Conservation (phyloP, 148 eudicot genomes). For the Rhododendron molle region DNA sequence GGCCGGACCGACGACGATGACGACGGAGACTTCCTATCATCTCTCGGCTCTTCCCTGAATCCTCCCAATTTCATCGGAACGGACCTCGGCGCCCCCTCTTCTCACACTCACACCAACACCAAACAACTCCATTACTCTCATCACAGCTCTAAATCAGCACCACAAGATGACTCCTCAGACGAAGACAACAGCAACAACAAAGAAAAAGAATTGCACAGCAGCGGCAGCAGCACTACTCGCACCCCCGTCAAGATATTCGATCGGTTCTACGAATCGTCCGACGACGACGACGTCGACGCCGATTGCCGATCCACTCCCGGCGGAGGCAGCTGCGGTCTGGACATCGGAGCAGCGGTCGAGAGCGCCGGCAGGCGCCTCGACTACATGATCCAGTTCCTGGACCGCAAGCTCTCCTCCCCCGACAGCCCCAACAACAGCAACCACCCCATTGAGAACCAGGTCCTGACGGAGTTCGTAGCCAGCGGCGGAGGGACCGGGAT, state of each 20-base stretch:
- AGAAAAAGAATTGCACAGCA: not conserved
- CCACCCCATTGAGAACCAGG: not conserved
- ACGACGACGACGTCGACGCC: conserved; percentile 35
- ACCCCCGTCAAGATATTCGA: conserved; percentile 56
- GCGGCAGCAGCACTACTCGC: not conserved
- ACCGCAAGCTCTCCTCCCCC: conserved; percentile 49
- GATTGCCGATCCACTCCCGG: conserved; percentile 26
- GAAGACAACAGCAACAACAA: not conserved
- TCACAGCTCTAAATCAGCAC: conserved; percentile 7
- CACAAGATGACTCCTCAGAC: conserved; percentile 5
- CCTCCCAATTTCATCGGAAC: too few species aligned
- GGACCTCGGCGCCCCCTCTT: not conserved
- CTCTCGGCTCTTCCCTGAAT: not conserved
- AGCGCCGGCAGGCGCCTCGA: conserved; percentile 65
- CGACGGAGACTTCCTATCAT: conserved; percentile 14
- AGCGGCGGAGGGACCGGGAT: conserved; percentile 49
- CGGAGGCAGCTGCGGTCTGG: conserved; percentile 7
- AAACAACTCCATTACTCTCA: not conserved
- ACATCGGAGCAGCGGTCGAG: conserved; percentile 26
- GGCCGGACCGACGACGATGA: conserved; percentile 21
- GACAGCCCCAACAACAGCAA: not conserved
- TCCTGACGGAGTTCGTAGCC: conserved; percentile 63
- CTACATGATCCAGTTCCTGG: conserved; percentile 75
- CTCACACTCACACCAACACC: too few species aligned
- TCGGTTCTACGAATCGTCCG: conserved; percentile 52